phyloP scores from a whole-genome alignment of 2,329 filamentous ascomycete species.

The Colletotrichum cereale region DNA sequence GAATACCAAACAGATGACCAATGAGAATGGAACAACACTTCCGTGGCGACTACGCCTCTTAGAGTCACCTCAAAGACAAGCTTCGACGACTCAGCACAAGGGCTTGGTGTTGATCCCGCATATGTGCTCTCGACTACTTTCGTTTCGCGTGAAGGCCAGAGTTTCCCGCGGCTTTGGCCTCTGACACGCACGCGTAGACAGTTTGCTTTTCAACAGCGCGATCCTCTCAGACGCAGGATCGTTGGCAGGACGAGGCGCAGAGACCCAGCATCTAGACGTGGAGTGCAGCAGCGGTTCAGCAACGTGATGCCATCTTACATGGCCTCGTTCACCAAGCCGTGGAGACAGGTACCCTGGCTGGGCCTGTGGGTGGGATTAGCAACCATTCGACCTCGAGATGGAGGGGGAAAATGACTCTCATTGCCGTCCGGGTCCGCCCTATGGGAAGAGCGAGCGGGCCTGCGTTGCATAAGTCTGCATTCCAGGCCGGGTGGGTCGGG shows the following conservation, averaged over 20 bases:
- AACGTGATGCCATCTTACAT: slow-evolving; percentile 40
- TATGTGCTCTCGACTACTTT: not conserved
- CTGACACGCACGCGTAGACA: not conserved
- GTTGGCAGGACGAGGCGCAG: slow-evolving; percentile 1
- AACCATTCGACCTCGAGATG: slow-evolving; percentile 20
- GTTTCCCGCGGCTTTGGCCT: not conserved
- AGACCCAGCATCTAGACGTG: slow-evolving; percentile 12
- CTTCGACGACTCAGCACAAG: not conserved
- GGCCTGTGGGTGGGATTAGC: not conserved
- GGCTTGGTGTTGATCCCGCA: not conserved
- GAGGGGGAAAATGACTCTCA: slow-evolving; percentile 45
- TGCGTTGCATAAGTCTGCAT: slow-evolving; percentile 46
- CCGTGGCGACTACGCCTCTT: slow-evolving; percentile 3
- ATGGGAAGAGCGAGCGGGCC: slow-evolving; percentile 41
- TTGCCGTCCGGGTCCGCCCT: slow-evolving; percentile 43
- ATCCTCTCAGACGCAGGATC: not conserved
- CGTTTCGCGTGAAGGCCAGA: not conserved
- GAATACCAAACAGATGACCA: not conserved
- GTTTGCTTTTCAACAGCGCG: not conserved
- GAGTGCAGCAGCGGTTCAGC: slow-evolving; percentile 23
- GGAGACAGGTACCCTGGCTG: slow-evolving; percentile 10
- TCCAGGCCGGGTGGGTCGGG: slow-evolving; percentile 44
- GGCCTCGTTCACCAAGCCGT: not conserved
- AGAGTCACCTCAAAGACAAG: not conserved
- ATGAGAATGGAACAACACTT: slow-evolving; percentile 8